Base-by-base conservation (phyloP, 139 green algal genomes). In the Chlamydomonas schloesseri region DNA sequence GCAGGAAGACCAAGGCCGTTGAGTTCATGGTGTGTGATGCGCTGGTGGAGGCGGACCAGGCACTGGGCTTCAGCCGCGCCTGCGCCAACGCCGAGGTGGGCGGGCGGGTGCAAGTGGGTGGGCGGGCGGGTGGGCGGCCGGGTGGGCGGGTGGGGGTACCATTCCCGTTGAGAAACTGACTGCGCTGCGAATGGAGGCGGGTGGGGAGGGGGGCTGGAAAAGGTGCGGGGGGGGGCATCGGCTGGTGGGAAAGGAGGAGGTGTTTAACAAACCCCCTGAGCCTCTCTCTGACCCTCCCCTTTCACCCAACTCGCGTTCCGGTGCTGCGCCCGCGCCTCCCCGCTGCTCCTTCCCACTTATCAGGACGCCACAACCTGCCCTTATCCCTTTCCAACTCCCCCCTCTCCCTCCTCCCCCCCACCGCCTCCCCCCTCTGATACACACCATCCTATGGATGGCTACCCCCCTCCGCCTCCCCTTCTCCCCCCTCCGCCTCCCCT, bases 1-100 rank as follows among this genome's bases (percentile, higher is more conserved):
- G 33, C 88, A 94, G 92, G 81, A 96, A 96, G 78, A 92, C 93
- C 57, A 88, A 91, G 81, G 89, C 92, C 21, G 91, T 96, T 37
- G 96, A 98, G 92, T 96, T 95, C 84, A 98, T 98, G 96, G 84
- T 98, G 36, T 91, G 95, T 47, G 96, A 98, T 65, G 95, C 95
- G 26, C 89, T 98, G 36, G 23, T 94, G 46, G 90, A 90, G 34
- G 96, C 96, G 0, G 93, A 97, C 60, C 75, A 83, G 24, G 90
- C 83, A 36, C 87, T 97, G 23, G 60, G 78, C 18, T 85, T 97
- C 47, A 76, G 60, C 1, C 80, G 94, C 18, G 31, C 64, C 55
- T 93, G 93, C 60, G 68, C 60, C 33, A 31, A 81, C 36, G 77
- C 89, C 36, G 50, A 50, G 84, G 64, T 89, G 67, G 23, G 67